These are phyloP conservation scores for Candida ulmi DNA, from an alignment of 805 yeast species.

Conservation along the genomic window DNA sequence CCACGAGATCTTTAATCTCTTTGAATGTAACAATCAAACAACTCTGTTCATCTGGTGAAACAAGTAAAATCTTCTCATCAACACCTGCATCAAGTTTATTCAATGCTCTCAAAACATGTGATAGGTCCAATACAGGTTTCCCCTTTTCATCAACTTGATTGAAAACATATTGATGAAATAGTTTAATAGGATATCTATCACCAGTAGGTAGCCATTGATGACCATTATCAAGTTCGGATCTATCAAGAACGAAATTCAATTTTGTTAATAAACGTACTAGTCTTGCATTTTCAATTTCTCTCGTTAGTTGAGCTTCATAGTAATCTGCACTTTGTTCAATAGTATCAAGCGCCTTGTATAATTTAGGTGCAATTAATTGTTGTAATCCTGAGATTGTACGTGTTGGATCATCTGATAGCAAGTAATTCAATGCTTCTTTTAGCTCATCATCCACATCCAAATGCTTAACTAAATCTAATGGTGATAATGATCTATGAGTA, in stretches of 20 bases:
- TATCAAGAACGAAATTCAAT: conserved; percentile 68
- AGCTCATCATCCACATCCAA: conserved; percentile 40
- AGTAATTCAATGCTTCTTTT: conserved; percentile 36
- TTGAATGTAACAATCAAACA: conserved; percentile 83
- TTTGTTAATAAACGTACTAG: conserved; percentile 78
- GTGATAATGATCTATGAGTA: conserved; percentile 6
- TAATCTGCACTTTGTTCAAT: conserved; percentile 49
- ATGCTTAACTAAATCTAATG: conserved; percentile 18
- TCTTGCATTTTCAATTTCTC: conserved; percentile 85
- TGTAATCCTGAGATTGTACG: conserved; percentile 30
- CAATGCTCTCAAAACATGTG: conserved; percentile 70
- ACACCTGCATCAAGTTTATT: conserved; percentile 92
- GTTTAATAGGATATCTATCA: conserved; percentile 59
- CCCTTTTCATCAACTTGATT: conserved; percentile 79
- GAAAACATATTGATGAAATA: conserved; percentile 82
- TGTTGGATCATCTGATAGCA: conserved; percentile 23
- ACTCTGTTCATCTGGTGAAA: conserved; percentile 78
- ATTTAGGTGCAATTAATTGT: conserved; percentile 35
- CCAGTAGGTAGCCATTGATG: conserved; percentile 71
- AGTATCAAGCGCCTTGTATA: conserved; percentile 43
- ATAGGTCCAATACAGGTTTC: conserved; percentile 71
- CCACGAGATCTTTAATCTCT: conserved; percentile 71
- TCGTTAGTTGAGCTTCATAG: conserved; percentile 53
- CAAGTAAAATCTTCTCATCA: conserved; percentile 75
- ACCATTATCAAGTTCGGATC: conserved; percentile 59